Base-by-base conservation (phyloP, 2,329 filamentous ascomycete species). In the Clathrospora elynae region DNA sequence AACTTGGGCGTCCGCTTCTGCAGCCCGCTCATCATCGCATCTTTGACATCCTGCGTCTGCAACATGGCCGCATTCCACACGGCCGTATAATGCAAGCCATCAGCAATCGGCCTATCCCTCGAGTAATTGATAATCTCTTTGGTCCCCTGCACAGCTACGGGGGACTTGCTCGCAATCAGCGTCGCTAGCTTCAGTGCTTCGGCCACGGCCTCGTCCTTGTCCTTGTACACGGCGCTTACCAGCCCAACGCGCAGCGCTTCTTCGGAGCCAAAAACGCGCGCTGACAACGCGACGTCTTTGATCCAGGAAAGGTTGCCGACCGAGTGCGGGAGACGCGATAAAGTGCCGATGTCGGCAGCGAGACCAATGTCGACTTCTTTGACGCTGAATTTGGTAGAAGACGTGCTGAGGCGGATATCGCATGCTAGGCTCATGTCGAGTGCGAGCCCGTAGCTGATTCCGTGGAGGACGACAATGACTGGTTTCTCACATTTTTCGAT, bases 401-500 rank as follows among this genome's bases (percentile, higher is more conserved):
- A 68, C 0, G 82, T 75, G 57, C 78, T 82, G 53, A 91, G 73
- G 34, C 88, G 81, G 42, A 92, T 79, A 66, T 92, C 88, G 54
- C 83, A 82, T 59, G 83, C 83, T 55, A 80, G 81, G 19, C 81
- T 75, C 43, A 90, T 78, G 47, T 73, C 71, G 35, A 73, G 55
- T 1, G 69, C 71, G 1, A 73, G 61, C 5, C 71, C 71, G 37
- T 59, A 71, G 9, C 52, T 38, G 4, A 67, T 59, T 6, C 65
- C 65, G 45, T 73, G 71, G 14, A 72, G 49, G 7, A 71, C 48
- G 7, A 51, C 55, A 14, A 73, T 66, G 16, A 67, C 57, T 30
- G 67, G 85, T 73, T 97, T 97, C 73, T 93, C 88, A 71, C 92
- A 97, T 57, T 80, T 84, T 68, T 96, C 92, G 38, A 95, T 75